Percentiles rank a stretch among this genome's conserved stretches.
Conservation (phyloP, 768 basidiomycete species). For the Tylopilus felleus region DNA sequence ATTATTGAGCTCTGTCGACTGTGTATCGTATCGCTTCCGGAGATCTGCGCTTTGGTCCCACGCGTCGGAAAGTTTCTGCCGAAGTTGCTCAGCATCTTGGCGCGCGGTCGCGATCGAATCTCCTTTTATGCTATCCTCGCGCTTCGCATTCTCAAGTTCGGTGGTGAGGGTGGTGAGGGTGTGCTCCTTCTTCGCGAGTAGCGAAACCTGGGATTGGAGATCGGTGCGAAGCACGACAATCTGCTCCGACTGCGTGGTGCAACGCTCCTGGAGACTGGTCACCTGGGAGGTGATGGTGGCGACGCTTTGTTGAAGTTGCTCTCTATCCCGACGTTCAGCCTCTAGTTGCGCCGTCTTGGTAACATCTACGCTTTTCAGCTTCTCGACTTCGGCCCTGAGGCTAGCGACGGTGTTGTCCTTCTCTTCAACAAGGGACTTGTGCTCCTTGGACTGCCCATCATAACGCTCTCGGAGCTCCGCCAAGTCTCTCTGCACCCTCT, state of each 20-base stretch:
- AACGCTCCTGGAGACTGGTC: neutral
- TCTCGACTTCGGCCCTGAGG: too few relatives aligned
- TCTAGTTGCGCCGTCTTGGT: too few relatives aligned
- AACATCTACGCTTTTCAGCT: too few relatives aligned
- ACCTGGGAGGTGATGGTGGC: neutral
- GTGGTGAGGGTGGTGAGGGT: neutral
- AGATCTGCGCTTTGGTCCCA: neutral
- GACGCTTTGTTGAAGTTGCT: neutral
- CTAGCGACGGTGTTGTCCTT: neutral
- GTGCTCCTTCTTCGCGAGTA: constrained; percentile 3
- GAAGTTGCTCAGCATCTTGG: constrained; percentile 1
- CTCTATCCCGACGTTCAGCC: neutral
- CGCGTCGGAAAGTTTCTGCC: neutral
- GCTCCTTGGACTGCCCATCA: neutral
- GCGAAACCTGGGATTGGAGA: neutral
- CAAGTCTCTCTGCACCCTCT: neutral
- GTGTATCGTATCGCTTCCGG: neutral
- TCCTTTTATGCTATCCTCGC: neutral
- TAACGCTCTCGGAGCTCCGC: neutral
- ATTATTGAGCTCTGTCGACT: neutral
- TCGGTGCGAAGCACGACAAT: neutral
- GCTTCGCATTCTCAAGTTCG: neutral
- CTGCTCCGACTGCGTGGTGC: neutral
- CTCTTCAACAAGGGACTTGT: neutral
- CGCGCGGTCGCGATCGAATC: neutral